Evolutionary conservation across 352 stramenopile species (phyloP).

Genomic region (Thraustochytrium aureum): DNA sequence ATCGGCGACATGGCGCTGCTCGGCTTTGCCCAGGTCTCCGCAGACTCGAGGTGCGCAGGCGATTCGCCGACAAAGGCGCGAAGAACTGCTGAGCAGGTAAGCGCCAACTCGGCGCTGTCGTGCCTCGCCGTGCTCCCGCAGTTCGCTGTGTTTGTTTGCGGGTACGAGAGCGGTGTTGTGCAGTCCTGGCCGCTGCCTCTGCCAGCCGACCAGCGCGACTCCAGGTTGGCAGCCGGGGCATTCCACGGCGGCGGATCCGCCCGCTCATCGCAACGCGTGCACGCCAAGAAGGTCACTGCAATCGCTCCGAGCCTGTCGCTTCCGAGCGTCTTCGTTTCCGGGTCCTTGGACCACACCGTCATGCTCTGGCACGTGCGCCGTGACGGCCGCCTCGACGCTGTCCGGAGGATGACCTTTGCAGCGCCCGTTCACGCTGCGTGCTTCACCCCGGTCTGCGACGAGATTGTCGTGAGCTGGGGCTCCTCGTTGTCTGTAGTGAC

Average conservation of each 20-base stretch:
- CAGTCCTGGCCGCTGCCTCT: conserved; percentile 8
- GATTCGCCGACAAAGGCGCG: background rate
- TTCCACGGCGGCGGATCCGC: background rate
- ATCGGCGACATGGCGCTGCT: background rate
- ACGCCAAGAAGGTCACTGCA: conserved; percentile 17
- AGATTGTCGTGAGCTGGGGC: conserved; percentile 34
- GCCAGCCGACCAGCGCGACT: background rate
- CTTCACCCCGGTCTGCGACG: conserved; percentile 45
- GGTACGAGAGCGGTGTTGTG: conserved; percentile 31
- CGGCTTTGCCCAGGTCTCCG: background rate
- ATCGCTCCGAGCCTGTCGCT: background rate
- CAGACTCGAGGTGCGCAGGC: background rate
- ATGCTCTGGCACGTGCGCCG: conserved; percentile 4
- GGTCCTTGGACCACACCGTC: conserved; percentile 37
- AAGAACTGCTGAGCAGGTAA: background rate
- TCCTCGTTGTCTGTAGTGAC: conserved; percentile 10
- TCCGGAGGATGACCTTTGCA: conserved; percentile 23
- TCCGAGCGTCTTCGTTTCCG: background rate
- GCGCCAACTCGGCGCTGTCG: background rate
- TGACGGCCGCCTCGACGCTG: background rate
- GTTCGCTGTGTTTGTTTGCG: conserved; percentile 26
- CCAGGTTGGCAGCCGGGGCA: background rate
- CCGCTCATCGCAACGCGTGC: background rate
- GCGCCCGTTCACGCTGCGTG: conserved; percentile 20
- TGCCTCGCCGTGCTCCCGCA: background rate